Evolutionary conservation across 345 rosid species (phyloP).

Genomic region (Eucalyptus marginata): DNA sequence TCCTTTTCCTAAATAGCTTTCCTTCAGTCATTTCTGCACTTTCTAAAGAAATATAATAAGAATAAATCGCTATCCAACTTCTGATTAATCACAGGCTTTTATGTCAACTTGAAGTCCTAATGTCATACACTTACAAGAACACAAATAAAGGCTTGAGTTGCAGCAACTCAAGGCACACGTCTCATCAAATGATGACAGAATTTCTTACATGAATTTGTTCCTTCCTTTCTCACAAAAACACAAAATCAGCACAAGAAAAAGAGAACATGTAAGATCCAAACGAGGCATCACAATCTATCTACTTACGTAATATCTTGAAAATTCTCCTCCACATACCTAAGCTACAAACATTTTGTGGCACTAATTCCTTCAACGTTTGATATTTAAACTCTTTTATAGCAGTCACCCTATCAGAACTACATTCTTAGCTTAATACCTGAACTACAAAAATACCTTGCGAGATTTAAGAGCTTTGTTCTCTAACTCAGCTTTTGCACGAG

Average conservation of each 20-base stretch:
- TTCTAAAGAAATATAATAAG: not conserved
- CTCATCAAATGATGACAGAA: not conserved
- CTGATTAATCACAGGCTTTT: not conserved
- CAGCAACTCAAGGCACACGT: not conserved
- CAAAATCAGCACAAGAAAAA: not conserved
- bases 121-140: not conserved
- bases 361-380: not conserved
- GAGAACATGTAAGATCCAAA: not conserved
- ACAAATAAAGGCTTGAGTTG: not conserved
- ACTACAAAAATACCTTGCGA: conserved; percentile 46
- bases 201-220: not conserved
- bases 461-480: conserved; percentile 54
- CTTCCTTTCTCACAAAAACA: not conserved
- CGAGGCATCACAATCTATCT: not conserved
- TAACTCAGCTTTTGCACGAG: conserved; percentile 89
- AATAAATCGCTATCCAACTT: not conserved
- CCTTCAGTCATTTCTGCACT: not conserved
- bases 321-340: not conserved
- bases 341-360: not conserved
- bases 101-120: not conserved
- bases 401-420: not conserved
- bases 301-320: not conserved
- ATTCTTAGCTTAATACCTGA: not conserved
- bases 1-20: not conserved
- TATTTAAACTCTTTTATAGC: not conserved